Base-by-base conservation (phyloP, 306 rosid genomes). In the Alnus rubra region DNA sequence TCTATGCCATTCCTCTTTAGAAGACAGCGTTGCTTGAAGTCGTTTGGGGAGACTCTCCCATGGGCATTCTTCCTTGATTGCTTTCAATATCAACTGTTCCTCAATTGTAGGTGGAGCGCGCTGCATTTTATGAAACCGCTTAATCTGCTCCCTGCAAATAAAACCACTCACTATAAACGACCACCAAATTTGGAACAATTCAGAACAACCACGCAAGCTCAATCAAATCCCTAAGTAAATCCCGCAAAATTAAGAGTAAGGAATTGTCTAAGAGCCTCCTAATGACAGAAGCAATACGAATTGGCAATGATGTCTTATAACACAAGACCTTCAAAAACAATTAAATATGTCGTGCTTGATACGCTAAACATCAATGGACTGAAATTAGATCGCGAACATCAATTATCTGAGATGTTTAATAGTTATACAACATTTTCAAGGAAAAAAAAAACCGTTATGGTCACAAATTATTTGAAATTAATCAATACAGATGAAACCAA, bases 1-100 rank as follows among this genome's bases (percentile, higher is more conserved):
- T 88, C 85, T 84, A 78, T 89, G 89, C 98, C 98, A 94, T 73
- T 94, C 98, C 83, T 94, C 97, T 69, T 79, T 94, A 33, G 98
- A 85, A 60, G 97, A 79, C 75, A 94, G 79, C 4, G 86, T 82
- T 35, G 81, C 86, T 78, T 88, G 94, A 80, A 94, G 96, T 78
- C 98, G 88, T 85, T 85, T 89, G 1, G 97, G 94, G 68, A 94
- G 92, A 83, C 48, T 94, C 64, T 92, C 97, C 97, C 97, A 94
- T 14, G 85, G 79, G 31, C 94, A 92, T 81, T 94, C 97, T 56
- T 94, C 98, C 82, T 86, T 88, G 75, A 94, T 81, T 37, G 97
- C 93, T 79, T 88, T 94, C 74, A 88, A 83, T 69, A 92, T 30
- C 89, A 89, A 81, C 75, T 82, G 94, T 16, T 94, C 93, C 83